Evolutionary conservation across 2,329 filamentous ascomycete genomes (phyloP).

Genomic region (Juglanconis sp.): DNA sequence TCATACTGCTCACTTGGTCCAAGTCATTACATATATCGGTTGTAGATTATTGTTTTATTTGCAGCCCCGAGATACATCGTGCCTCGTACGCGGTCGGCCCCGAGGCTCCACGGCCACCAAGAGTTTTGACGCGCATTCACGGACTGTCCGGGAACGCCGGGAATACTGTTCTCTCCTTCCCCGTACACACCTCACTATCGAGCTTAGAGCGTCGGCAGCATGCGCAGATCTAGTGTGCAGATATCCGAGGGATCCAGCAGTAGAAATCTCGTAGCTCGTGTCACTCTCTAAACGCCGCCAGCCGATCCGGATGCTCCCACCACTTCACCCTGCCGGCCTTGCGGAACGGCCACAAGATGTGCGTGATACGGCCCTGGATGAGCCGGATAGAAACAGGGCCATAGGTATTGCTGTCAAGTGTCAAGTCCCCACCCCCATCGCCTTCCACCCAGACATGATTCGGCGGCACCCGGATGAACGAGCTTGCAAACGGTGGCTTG

Average conservation of each 20-base stretch:
- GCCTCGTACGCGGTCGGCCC: too few relatives aligned
- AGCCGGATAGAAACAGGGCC: conserved; percentile 76
- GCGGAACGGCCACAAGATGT: conserved; percentile 66
- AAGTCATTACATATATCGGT: too few relatives aligned
- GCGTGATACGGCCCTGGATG: conserved; percentile 70
- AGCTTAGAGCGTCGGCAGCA: background rate
- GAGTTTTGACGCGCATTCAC: background rate
- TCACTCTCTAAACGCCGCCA: conserved; percentile 7
- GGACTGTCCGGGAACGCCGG: background rate
- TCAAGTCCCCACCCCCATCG: conserved; percentile 69
- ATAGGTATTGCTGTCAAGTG: conserved; percentile 83
- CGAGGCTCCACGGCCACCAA: too few relatives aligned
- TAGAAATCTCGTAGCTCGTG: background rate
- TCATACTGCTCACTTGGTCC: too few relatives aligned
- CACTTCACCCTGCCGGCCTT: conserved; percentile 57
- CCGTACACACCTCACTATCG: background rate
- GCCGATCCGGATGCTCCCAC: conserved; percentile 45
- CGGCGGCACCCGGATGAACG: conserved; percentile 63
- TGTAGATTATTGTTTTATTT: too few relatives aligned
- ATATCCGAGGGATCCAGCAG: background rate
- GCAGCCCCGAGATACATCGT: too few relatives aligned
- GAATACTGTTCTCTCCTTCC: too few relatives aligned
- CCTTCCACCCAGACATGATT: conserved; percentile 96
- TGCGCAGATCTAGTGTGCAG: background rate
- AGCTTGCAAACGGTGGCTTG: conserved; percentile 54